phyloP scores from a whole-genome alignment of 2,329 filamentous ascomycete species.

The Ceratocystis cacaofunesta region DNA sequence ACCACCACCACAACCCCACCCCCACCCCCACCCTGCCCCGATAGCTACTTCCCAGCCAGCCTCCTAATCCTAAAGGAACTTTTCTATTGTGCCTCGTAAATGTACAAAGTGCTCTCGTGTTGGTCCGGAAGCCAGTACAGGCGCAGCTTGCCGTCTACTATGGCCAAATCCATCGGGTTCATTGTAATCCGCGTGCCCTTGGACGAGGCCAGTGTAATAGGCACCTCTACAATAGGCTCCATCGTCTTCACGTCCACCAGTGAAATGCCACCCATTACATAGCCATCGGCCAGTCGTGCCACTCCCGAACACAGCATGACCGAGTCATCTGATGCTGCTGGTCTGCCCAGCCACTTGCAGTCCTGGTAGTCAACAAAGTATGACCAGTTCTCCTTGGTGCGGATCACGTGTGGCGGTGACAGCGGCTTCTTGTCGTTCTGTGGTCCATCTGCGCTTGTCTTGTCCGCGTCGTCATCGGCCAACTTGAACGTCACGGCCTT shows the following conservation, averaged over 20 bases:
- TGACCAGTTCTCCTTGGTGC: conserved; percentile 26
- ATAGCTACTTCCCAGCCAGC: background rate
- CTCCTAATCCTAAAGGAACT: background rate
- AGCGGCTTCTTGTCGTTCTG: background rate
- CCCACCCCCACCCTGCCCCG: background rate
- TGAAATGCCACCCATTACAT: conserved; percentile 31
- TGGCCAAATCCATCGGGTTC: conserved; percentile 34
- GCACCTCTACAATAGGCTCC: conserved; percentile 32
- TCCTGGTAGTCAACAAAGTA: conserved; percentile 37
- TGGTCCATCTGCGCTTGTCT: background rate
- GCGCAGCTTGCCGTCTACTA: conserved; percentile 31
- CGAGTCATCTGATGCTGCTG: conserved; percentile 24
- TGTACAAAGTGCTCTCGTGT: conserved; percentile 31
- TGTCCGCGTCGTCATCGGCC: background rate
- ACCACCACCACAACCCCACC: background rate
- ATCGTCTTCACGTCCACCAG: conserved; percentile 33
- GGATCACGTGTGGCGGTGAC: conserved; percentile 15
- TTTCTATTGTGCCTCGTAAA: conserved; percentile 28
- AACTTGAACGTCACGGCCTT: conserved; percentile 28
- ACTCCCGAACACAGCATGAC: conserved; percentile 36
- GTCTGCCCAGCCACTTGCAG: conserved; percentile 35
- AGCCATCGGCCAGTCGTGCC: conserved; percentile 21
- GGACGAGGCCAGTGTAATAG: conserved; percentile 28
- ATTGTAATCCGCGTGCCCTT: conserved; percentile 30
- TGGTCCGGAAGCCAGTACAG: conserved; percentile 35